Evolutionary conservation across 1,284 basidiomycete genomes (phyloP).

Genomic region (Trichosporon ovoides): DNA sequence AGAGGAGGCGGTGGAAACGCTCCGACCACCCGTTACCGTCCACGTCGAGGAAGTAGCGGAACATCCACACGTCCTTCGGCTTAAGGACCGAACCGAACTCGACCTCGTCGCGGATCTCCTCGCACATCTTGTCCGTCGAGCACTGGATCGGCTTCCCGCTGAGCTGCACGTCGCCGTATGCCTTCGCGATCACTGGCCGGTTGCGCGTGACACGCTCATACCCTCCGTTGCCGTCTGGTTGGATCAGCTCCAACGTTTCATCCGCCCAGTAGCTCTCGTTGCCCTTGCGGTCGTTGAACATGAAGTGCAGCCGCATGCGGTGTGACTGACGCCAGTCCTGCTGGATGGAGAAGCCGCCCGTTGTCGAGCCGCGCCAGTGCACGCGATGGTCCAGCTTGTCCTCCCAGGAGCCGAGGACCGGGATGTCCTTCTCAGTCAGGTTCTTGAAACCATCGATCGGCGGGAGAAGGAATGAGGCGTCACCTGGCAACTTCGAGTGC

Average conservation of each 20-base stretch:
- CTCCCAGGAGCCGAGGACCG: slow-evolving; percentile 37
- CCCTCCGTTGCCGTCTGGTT: slow-evolving; percentile 42
- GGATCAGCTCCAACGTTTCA: slow-evolving; percentile 39
- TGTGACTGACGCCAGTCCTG: slow-evolving; percentile 49
- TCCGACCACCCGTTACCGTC: slow-evolving; percentile 66
- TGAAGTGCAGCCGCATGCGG: slow-evolving; percentile 47
- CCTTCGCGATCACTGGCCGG: slow-evolving; percentile 36
- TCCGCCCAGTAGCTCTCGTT: slow-evolving; percentile 29
- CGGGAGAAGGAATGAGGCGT: slow-evolving; percentile 43
- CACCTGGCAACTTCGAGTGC: slow-evolving; percentile 46
- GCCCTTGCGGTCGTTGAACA: slow-evolving; percentile 47
- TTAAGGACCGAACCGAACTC: slow-evolving; percentile 52
- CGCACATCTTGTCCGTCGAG: slow-evolving; percentile 30
- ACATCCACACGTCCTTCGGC: slow-evolving; percentile 54
- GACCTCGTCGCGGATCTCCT: slow-evolving; percentile 38
- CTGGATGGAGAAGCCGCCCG: slow-evolving; percentile 44
- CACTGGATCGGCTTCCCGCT: slow-evolving; percentile 41
- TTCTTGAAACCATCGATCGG: slow-evolving; percentile 46
- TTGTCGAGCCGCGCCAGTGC: slow-evolving; percentile 50
- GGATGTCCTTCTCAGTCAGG: slow-evolving; percentile 33
- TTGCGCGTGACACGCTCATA: slow-evolving; percentile 33
- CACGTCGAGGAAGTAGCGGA: slow-evolving; percentile 44
- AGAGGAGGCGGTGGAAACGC: slow-evolving; percentile 56
- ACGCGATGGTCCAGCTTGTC: slow-evolving; percentile 45
- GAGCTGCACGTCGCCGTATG: slow-evolving; percentile 49